These are phyloP conservation scores for Verticillium longisporum DNA, from an alignment of 2,329 filamentous ascomycete genomes.

Conservation along the genomic window DNA sequence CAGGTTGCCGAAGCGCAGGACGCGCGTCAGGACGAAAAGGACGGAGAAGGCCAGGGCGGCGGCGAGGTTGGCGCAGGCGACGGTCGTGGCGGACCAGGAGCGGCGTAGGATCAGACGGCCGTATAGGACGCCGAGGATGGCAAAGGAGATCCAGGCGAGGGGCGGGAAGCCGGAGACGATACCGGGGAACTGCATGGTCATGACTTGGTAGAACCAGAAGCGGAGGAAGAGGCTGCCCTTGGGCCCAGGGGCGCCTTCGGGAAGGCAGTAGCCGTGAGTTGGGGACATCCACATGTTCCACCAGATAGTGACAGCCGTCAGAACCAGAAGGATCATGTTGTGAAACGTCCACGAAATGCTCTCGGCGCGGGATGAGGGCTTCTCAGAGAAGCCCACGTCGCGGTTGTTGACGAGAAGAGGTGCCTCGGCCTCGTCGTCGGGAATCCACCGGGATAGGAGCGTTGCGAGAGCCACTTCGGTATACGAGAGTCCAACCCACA, in stretches of 20 bases:
- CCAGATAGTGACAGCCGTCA: constrained; percentile 30
- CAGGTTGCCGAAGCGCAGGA: constrained; percentile 35
- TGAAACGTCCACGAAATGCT: constrained; percentile 31
- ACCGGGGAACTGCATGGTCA: constrained; percentile 7
- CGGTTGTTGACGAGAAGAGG: constrained; percentile 18
- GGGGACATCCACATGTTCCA: constrained; percentile 41
- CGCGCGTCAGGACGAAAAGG: constrained; percentile 33
- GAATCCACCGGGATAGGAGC: constrained; percentile 9
- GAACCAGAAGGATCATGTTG: constrained; percentile 25
- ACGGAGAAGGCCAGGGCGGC: constrained; percentile 22
- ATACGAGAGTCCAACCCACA: constrained; percentile 29
- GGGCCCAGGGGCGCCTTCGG: constrained; percentile 4
- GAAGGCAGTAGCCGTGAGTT: constrained; percentile 27
- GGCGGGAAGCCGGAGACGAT: constrained; percentile 35
- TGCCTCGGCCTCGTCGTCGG: constrained; percentile 15
- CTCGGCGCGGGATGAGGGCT: constrained; percentile 3
- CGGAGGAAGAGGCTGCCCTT: constrained; percentile 18
- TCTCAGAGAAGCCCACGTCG: background rate
- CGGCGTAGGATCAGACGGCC: constrained; percentile 28
- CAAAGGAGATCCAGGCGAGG: constrained; percentile 39
- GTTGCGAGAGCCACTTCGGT: constrained; percentile 26
- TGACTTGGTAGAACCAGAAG: constrained; percentile 34
- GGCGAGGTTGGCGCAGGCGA: constrained; percentile 19
- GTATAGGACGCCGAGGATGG: constrained; percentile 35
- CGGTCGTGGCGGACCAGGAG: constrained; percentile 19